Evolutionary conservation across 257 asterid genomes (phyloP), one percentile per base, ranked within the genome.

Genomic region (Coffea eugenioides): DNA sequence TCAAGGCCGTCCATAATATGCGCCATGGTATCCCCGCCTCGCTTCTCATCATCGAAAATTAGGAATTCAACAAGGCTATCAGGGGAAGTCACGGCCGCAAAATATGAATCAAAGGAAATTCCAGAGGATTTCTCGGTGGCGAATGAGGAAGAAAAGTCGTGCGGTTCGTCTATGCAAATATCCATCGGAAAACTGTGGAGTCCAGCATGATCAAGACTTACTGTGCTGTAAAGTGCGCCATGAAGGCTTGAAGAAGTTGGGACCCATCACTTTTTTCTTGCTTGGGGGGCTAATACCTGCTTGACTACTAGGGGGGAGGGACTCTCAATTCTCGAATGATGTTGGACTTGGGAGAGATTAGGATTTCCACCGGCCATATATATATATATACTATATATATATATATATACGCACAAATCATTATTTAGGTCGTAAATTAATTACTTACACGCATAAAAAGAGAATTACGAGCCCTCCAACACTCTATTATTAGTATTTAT

Each of bases 221-320:
- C 39, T 41, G 82, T 70, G 85, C 73, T 73, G 79, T 79, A 80
- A 82, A 76, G 39, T 66, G 83, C n/a, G 79, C 89, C 92, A 85
- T 25, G 89, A 81, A 48, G 90, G 91, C n/a, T 27, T 78, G 83
- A 57, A 88, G 72, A 69, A 76, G 66, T 81, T 83, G 85, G 51
- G 90, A 72, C 86, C 93, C 90, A 87, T 90, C 90, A 85, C 89
- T 74, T 78, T 71, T 52, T 80, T 73, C 75, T 69, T 76, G 21
- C 20, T 77, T 56, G 51, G 51, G 13, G 21, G 18, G 0, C 43
- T 39, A 39, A 4, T 39, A 39, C 43, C 43, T 39, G 43, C 43
- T 39, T 39, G 43, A 39, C 23, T 68, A 12, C 7, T 10, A 48
- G 66, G 49, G 51, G 56, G 36, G n/a, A 69, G 18, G 31, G 69